Percentiles rank a stretch among this genome's conserved stretches.
phyloP scores from a whole-genome alignment of 108 stramenopile species.

The Schizochytrium sp. region DNA sequence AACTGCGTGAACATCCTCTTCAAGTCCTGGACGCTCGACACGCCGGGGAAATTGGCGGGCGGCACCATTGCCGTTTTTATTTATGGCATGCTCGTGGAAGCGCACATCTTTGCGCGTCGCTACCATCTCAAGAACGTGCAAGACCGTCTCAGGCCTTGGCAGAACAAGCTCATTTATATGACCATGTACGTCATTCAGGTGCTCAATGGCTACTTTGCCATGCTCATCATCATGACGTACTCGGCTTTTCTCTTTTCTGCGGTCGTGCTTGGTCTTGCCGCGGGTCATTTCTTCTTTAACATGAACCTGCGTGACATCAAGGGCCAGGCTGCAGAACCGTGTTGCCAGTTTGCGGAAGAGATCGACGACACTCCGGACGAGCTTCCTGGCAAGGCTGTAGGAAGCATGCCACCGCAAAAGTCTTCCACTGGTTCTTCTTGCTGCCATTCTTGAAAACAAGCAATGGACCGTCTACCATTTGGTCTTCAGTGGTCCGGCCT shows the following conservation, averaged over 20 bases:
- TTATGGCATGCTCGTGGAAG: not conserved
- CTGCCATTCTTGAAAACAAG: no score
- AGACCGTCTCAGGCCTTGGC: not conserved
- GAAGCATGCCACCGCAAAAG: no score
- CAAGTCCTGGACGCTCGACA: not conserved
- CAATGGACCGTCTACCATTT: no score
- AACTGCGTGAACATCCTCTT: not conserved
- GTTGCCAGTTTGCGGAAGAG: not conserved
- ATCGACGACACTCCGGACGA: not conserved
- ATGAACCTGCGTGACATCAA: not conserved
- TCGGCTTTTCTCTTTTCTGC: not conserved
- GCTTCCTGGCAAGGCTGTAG: not conserved
- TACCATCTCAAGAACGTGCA: not conserved
- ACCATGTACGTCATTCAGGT: not conserved
- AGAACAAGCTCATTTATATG: not conserved
- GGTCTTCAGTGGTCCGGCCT: no score
- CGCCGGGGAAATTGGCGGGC: not conserved
- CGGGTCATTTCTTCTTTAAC: not conserved
- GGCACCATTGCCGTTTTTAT: not conserved
- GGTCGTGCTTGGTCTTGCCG: not conserved
- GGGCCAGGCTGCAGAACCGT: not conserved
- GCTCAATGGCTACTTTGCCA: not conserved
- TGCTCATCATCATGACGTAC: slow-evolving; percentile 9
- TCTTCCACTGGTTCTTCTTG: no score
- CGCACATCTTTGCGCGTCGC: not conserved